Evolutionary conservation across 352 stramenopile genomes (phyloP), one percentile per base, ranked within the genome.

Genomic region (Phytopythium cucurbitacearum): DNA sequence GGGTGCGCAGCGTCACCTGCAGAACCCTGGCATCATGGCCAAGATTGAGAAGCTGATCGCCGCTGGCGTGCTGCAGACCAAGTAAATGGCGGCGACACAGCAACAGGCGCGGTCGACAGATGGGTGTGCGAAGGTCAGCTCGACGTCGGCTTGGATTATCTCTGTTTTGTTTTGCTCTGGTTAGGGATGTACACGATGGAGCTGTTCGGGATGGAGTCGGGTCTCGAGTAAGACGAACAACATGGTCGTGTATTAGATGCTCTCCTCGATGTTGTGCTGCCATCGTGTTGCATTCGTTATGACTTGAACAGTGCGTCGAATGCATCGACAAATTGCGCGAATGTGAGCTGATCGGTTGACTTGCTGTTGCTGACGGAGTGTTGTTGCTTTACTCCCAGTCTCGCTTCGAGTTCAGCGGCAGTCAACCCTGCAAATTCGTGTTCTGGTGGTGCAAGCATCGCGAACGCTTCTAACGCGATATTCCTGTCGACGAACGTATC

Each of bases 41-140:
- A 99, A 99, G 84, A 99, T 99, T 62, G 85, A 99, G 63, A 99
- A 99, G 73, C 83, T 99, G 34, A 98, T 99, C 73, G 96, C 96
- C 32, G 93, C 97, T 28, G 98, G 98, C 55, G 87, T 99, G 53
- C 64, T 99, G 48, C 94, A 99, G 78, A 94, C 73, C 45, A 93
- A 94, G 76, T 94, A 80, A 75, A 28, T 28, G 21, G 21, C 21
- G 21, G 2, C 21, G 21, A 28, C 21, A 28, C 21, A 28, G 16
- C 12, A n/a, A 12, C 38, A 44, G 12, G n/a, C 7, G 40, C 40
- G 40, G 32, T 16, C n/a, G 40, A 45, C 40, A 45, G 40, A 45
- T 45, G 40, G 32, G 16, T 32, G 16, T 13, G 32, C 40, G 10
- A 45, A 45, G 21, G 21, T 28, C 21, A 28, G 21, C 21, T 28